Base-by-base conservation (phyloP, 164 flowering plant genomes). In the Vitis rotundifolia region DNA sequence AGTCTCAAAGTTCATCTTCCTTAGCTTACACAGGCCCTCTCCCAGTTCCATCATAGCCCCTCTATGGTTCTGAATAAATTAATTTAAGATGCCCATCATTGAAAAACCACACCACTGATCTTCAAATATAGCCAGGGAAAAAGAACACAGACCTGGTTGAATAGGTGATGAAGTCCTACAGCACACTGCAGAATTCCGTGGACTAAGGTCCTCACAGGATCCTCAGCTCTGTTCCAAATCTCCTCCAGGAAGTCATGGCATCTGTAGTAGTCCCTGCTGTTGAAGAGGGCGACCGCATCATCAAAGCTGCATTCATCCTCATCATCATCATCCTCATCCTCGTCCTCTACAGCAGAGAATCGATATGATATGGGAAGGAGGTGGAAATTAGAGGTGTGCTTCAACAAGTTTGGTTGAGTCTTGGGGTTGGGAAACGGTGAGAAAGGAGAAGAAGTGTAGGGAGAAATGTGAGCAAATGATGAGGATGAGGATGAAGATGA, bases 11-110 rank as follows among this genome's bases (percentile, higher is more conserved):
- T 90, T 81, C 84, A 93, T 80, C 81, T 90, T 93, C 63, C 88
- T 73, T 10, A 93, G 87, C 84, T 93, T 93, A 68, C 97, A 86
- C 2, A 90, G 47, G 11, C 98, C 97, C 68, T 93, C 98, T 61
- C 97, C 98, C 67, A 93, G 63, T 75, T 94, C 96, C 93, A 94
- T 89, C 98, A 94, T 94, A 1, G 98, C 98, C 58, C 98, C 98
- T 67, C 76, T 86, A 68, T 94, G 98, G 68, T 94, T 94, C 91
- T 92, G 58, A 22, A 1, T n/a, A 59, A 5, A 22, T 18, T 31
- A 61, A 19, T 6, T 12, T 28, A 48, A 48, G n/a, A 29, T 8
- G n/a, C 22, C 15, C 60, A 18, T 9, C 10, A 9, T 15, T 18
- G 12, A n/a, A 55, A 16, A 55, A 59, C 26, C 26, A 22, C 26